Base-by-base conservation (phyloP, 2,329 filamentous ascomycete genomes). In the Leptographium procerum region DNA sequence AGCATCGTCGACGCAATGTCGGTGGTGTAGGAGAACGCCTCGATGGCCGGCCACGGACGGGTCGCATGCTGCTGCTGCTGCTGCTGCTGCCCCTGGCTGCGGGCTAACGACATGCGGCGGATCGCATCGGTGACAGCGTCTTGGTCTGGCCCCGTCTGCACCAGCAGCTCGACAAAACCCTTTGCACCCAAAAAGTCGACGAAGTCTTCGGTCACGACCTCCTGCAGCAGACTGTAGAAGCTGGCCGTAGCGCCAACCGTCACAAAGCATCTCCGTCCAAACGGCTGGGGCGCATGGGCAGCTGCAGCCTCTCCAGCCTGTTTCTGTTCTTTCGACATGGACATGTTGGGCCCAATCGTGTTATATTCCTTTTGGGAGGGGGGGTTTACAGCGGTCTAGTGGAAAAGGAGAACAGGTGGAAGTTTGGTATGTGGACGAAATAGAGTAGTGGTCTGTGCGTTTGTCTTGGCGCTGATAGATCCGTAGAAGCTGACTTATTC, bases 201-300 rank as follows among this genome's bases (percentile, higher is more conserved):
- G 67, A 94, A 91, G 0, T 70, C 65, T 0, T 79, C 72, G 22
- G 78, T 73, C 7, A 95, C 74, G 13, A 86, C 81, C 34, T 86
- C 81, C 50, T 78, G 72, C 58, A 96, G 80, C 2, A 99, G 81
- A 8, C 77, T 71, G 56, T 80, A 77, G 72, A 99, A 99, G 24
- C 87, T 82, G 19, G 91, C 91, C 0, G 92, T 99, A 7, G 94
- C 92, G 59, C 94, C 94, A 33, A 96, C 87, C 0, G 94, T 97
- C 58, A 96, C 86, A 64, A 99, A 88, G 69, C 89, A 64, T 1
- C 94, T 57, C 75, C 69, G 36, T 70, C 69, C 51, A 50, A 50
- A 50, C 26, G 24, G 2, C 14, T 26, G 4, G 45, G 4, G 8
- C 1, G 22, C 19, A 22, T 24, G 1, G 45, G 45, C 33, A 8